These are phyloP conservation scores for Cryptosporidium meleagridis DNA, from an alignment of 169 alveolate genomes.

Conservation along the genomic window DNA sequence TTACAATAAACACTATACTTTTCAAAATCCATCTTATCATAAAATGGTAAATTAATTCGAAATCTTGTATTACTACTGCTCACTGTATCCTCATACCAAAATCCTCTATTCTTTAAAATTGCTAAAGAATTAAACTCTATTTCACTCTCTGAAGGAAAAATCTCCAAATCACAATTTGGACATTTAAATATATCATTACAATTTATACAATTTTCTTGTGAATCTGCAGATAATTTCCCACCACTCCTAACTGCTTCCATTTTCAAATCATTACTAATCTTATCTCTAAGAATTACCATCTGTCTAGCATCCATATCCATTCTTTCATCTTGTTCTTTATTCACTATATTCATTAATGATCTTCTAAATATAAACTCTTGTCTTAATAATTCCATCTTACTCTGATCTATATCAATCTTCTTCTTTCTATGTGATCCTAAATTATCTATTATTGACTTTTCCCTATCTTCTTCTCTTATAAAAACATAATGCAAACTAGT, in stretches of 20 bases:
- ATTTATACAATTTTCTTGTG: slow-evolving; percentile 5
- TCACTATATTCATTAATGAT: background rate
- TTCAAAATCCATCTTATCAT: slow-evolving; percentile 3
- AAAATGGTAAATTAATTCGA: slow-evolving; percentile 17
- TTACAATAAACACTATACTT: background rate
- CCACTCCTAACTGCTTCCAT: background rate
- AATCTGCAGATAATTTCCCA: background rate
- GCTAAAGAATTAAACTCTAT: slow-evolving; percentile 43
- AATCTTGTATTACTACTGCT: background rate
- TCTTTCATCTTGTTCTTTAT: slow-evolving; percentile 38
- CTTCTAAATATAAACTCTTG: slow-evolving; percentile 52
- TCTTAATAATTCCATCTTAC: background rate
- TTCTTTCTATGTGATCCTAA: slow-evolving; percentile 64
- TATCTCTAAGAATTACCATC: slow-evolving; percentile 47
- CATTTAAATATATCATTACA: slow-evolving; percentile 59
- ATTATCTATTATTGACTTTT: slow-evolving; percentile 47
- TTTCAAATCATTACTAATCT: slow-evolving; percentile 33
- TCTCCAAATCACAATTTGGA: slow-evolving; percentile 51
- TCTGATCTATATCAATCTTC: background rate
- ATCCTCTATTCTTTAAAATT: slow-evolving; percentile 9
- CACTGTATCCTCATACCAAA: slow-evolving; percentile 50
- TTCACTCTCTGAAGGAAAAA: slow-evolving; percentile 57
- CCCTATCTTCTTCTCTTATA: slow-evolving; percentile 19
- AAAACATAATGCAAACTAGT: slow-evolving; percentile 43
- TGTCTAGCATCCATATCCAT: slow-evolving; percentile 66